These are phyloP conservation scores for Diplodia scrobiculata DNA, from an alignment of 2,329 filamentous ascomycete genomes.

Conservation along the genomic window DNA sequence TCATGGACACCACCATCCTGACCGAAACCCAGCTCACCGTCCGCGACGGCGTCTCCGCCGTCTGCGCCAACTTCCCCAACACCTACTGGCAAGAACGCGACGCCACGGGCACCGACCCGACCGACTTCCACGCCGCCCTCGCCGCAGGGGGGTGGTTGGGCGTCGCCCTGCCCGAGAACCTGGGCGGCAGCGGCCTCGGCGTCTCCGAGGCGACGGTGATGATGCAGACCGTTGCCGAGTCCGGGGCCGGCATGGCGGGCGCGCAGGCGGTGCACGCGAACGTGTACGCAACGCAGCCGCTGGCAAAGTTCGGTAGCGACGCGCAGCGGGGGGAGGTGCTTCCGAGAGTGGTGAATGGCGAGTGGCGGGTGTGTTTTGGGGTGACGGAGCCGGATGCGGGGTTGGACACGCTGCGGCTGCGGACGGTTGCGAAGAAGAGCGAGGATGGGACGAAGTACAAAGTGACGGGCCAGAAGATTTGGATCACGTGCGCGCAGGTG, in stretches of 20 bases:
- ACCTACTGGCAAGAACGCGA: constrained; percentile 77
- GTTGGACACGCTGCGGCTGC: constrained; percentile 72
- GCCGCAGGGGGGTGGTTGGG: constrained; percentile 79
- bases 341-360: constrained; percentile 65
- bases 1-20: constrained; percentile 75
- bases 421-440: constrained; percentile 61
- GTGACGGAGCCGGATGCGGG: constrained; percentile 84
- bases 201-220: constrained; percentile 85
- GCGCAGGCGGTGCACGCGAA: constrained; percentile 63
- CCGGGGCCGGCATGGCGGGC: constrained; percentile 74
- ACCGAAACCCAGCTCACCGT: constrained; percentile 72
- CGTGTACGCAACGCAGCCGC: constrained; percentile 60
- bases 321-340: constrained; percentile 67
- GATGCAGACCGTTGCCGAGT: constrained; percentile 79
- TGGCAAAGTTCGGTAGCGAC: constrained; percentile 70
- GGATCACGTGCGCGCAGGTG: constrained; percentile 84
- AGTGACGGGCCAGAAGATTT: constrained; percentile 80
- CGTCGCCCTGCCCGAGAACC: constrained; percentile 72
- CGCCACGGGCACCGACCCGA: constrained; percentile 68
- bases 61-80: constrained; percentile 68
- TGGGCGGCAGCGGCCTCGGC: constrained; percentile 73
- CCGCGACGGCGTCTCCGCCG: constrained; percentile 66
- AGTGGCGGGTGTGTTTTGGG: constrained; percentile 66
- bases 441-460: constrained; percentile 62
- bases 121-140: constrained; percentile 73